phyloP scores from a whole-genome alignment of 805 yeast species.

The Cyberlindnera maclurae region DNA sequence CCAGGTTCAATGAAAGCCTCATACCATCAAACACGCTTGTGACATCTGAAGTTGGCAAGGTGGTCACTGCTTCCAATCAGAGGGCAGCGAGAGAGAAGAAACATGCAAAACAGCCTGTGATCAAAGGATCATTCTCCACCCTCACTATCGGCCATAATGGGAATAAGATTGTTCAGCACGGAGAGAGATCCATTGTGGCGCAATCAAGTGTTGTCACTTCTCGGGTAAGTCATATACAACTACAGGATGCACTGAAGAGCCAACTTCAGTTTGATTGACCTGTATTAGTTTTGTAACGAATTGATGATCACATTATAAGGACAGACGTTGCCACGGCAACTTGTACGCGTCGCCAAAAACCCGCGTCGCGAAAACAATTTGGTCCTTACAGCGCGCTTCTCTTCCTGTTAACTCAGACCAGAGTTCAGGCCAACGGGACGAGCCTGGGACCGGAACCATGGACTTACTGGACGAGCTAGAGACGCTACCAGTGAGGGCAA shows the following conservation, averaged over 20 bases:
- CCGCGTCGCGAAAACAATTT: no score
- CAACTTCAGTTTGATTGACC: slow-evolving; percentile 2
- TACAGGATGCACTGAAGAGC: slow-evolving; percentile 19
- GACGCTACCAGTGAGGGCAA: slow-evolving; percentile 7
- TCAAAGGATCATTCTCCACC: slow-evolving; percentile 21
- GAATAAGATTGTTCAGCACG: slow-evolving; percentile 21
- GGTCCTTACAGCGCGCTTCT: neutral
- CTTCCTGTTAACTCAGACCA: neutral
- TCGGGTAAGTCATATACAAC: slow-evolving; percentile 21
- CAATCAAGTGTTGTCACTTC: slow-evolving; percentile 18
- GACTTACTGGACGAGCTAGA: slow-evolving; percentile 20
- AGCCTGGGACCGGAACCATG: slow-evolving; percentile 7
- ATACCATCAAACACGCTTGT: slow-evolving; percentile 11
- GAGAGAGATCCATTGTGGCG: slow-evolving; percentile 19
- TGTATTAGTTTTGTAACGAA: no score
- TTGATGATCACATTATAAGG: no score
- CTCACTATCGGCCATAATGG: slow-evolving; percentile 24
- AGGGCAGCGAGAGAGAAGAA: neutral
- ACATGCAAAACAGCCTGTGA: neutral
- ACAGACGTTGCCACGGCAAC: no score
- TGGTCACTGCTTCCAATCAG: neutral
- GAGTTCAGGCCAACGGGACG: neutral
- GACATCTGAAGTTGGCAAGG: slow-evolving; percentile 17
- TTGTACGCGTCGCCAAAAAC: no score
- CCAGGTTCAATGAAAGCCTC: slow-evolving; percentile 7